Conservation (phyloP, 2,329 filamentous ascomycete species). For the Zopfia rhizophila region DNA sequence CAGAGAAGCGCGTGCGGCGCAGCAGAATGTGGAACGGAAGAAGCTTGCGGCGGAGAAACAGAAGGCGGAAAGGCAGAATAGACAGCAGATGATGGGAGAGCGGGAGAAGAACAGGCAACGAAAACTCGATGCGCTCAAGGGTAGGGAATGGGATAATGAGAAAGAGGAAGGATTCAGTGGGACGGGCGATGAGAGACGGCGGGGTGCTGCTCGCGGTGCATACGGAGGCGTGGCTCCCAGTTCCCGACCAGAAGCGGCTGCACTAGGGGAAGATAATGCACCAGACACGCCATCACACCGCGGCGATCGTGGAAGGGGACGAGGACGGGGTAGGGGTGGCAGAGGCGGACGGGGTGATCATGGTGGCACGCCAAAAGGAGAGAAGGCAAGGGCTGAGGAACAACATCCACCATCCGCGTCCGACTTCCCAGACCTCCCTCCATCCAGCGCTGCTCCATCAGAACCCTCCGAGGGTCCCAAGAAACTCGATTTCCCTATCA, state of each 20-base stretch:
- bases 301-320: conserved; percentile 39
- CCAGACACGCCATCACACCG: conserved; percentile 21
- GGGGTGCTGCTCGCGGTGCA: conserved; percentile 61
- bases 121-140: conserved; percentile 67
- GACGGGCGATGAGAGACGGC: conserved; percentile 52
- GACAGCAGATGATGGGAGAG: conserved; percentile 70
- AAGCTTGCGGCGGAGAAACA: conserved; percentile 43
- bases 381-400: conserved; percentile 15
- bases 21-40: conserved; percentile 58
- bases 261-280: conserved; percentile 24
- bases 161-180: conserved; percentile 67
- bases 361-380: conserved; percentile 24
- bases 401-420: conserved; percentile 49
- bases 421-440: conserved; percentile 60
- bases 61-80: conserved; percentile 61
- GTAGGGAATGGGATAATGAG: conserved; percentile 71
- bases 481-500: conserved; percentile 43
- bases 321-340: conserved; percentile 44
- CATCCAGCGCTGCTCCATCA: conserved; percentile 20
- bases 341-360: conserved; percentile 43
- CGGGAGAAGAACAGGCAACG: conserved; percentile 68
- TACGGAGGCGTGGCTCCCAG: conserved; percentile 59
- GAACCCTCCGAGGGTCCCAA: conserved; percentile 28
- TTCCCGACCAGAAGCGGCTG: conserved; percentile 34
- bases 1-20: conserved; percentile 68